Conservation (phyloP, 2,329 filamentous ascomycete species). For the Aspergillus piperis region DNA sequence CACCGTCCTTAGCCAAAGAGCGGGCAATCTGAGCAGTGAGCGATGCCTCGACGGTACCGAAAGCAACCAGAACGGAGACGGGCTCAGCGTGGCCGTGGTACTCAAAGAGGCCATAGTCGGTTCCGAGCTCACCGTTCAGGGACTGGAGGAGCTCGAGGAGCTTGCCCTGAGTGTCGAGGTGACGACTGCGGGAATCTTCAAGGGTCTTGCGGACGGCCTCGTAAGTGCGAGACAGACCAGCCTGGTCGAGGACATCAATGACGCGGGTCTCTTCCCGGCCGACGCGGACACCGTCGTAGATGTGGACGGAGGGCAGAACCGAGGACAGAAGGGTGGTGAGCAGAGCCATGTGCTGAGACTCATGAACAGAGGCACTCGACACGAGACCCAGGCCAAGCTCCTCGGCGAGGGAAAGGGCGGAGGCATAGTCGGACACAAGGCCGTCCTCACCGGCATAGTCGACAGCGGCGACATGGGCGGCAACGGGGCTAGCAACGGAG, state of each 20-base stretch:
- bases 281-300: slow-evolving; percentile 83
- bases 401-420: slow-evolving; percentile 77
- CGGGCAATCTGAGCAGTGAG: slow-evolving; percentile 78
- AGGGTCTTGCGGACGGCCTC: slow-evolving; percentile 64
- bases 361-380: slow-evolving; percentile 80
- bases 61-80: slow-evolving; percentile 83
- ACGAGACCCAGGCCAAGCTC: slow-evolving; percentile 87
- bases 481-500: slow-evolving; percentile 86
- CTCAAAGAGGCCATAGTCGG: slow-evolving; percentile 89
- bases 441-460: slow-evolving; percentile 74
- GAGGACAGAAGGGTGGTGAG: slow-evolving; percentile 79
- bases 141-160: slow-evolving; percentile 68
- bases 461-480: slow-evolving; percentile 86
- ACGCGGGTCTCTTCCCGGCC: slow-evolving; percentile 80
- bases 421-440: slow-evolving; percentile 83
- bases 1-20: slow-evolving; percentile 69
- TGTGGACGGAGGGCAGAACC: slow-evolving; percentile 78
- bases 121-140: slow-evolving; percentile 89
- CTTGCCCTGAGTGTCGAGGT: slow-evolving; percentile 70
- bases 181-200: slow-evolving; percentile 66
- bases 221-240: slow-evolving; percentile 69
- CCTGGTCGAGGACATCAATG: slow-evolving; percentile 76
- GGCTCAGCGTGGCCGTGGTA: slow-evolving; percentile 82
- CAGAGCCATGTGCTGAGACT: slow-evolving; percentile 94
- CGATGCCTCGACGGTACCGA: slow-evolving; percentile 88